Conservation (phyloP, 495 filamentous ascomycete genomes). For the Neurospora sp. region DNA sequence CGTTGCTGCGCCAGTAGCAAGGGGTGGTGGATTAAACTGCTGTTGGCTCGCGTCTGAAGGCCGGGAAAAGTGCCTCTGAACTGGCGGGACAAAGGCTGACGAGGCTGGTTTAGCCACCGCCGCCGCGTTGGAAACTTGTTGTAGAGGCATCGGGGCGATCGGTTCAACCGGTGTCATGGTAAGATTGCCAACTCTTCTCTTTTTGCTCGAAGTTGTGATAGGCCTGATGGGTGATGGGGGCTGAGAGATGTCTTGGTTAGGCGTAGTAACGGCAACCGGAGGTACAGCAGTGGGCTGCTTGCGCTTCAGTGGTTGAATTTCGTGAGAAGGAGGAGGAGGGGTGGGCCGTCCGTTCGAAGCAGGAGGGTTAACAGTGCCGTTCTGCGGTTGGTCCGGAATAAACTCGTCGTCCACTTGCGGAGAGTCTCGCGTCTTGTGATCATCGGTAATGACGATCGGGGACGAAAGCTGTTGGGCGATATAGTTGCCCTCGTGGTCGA, state of each 20-base stretch:
- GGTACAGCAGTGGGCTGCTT: neutral
- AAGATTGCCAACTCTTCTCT: constrained; percentile 4
- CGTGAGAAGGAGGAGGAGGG: neutral
- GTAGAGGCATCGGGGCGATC: neutral
- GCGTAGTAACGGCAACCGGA: neutral
- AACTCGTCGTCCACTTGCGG: neutral
- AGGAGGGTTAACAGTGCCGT: neutral
- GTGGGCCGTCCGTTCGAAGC: neutral
- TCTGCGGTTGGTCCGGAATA: neutral
- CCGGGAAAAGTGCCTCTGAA: neutral
- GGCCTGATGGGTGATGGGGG: neutral
- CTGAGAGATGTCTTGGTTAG: neutral
- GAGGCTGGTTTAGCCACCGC: neutral
- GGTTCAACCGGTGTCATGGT: constrained; percentile 8
- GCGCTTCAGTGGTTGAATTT: neutral
- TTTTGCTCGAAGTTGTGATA: constrained; percentile 4
- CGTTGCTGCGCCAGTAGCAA: constrained; percentile 15
- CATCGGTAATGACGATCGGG: constrained; percentile 91
- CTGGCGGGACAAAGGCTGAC: neutral
- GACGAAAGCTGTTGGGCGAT: constrained; percentile 77
- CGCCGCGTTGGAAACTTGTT: neutral
- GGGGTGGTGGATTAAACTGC: neutral
- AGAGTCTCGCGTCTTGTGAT: constrained; percentile 66
- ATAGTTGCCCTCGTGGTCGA: constrained; percentile 61
- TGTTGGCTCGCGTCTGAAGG: neutral